Percentiles rank a stretch among this genome's conserved stretches.
These are phyloP conservation scores for Zygosaccharomyces gambellarensis DNA, from an alignment of 805 yeast genomes.

Conservation along the genomic window DNA sequence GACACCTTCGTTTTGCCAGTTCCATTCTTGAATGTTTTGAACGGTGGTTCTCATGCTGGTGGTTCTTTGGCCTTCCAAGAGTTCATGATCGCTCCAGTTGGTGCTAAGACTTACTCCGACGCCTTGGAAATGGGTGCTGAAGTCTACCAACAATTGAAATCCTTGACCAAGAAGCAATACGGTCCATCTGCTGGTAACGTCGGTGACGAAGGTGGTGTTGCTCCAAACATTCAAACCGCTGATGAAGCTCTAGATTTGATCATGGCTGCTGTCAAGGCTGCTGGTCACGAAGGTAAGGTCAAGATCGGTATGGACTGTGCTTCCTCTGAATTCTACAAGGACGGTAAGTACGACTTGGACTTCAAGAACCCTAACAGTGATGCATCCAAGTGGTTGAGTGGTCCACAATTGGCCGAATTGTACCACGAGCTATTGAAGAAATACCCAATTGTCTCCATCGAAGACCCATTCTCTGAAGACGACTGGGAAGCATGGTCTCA, in stretches of 20 bases:
- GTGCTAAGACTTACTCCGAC: constrained; percentile 86
- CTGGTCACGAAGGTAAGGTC: constrained; percentile 94
- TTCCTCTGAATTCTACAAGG: constrained; percentile 95
- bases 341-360: constrained; percentile 95
- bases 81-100: constrained; percentile 97
- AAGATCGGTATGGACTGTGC: constrained; percentile 94
- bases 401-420: constrained; percentile 78
- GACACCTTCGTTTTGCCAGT: constrained; percentile 94
- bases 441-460: constrained; percentile 97
- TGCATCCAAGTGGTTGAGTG: constrained; percentile 84
- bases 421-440: constrained; percentile 75
- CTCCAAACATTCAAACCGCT: constrained; percentile 93
- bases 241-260: constrained; percentile 96
- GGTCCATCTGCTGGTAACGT: constrained; percentile 99
- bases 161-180: constrained; percentile 88
- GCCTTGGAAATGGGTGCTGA: constrained; percentile 96
- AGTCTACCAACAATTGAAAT: constrained; percentile 95
- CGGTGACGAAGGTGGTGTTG: constrained; percentile 99
- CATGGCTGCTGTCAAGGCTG: constrained; percentile 78
- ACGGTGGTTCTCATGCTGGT: constrained; percentile 99
- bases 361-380: constrained; percentile 96
- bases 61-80: constrained; percentile 99
- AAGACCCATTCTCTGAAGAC: constrained; percentile 99
- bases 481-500: constrained; percentile 98
- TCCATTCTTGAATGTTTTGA: constrained; percentile 97